phyloP scores from a whole-genome alignment of 2,329 filamentous ascomycete species.

The Aureobasidium zeae region DNA sequence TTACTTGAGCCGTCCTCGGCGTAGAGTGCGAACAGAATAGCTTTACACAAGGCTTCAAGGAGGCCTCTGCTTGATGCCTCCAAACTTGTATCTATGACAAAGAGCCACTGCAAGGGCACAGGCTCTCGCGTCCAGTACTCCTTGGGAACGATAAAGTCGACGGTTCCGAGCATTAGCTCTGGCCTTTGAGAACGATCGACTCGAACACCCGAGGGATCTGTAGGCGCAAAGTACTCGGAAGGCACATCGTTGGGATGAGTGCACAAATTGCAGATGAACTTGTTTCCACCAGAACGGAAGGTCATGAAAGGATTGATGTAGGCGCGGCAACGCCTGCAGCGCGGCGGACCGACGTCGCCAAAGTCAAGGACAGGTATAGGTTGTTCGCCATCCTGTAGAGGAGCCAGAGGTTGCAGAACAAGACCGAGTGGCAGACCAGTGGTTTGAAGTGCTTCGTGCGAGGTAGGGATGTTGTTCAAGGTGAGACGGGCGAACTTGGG shows the following conservation, averaged over 20 bases:
- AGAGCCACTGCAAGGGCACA: conserved; percentile 77
- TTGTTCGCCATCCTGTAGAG: conserved; percentile 72
- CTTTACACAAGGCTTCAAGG: conserved; percentile 80
- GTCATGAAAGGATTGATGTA: conserved; percentile 99
- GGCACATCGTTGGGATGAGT: conserved; percentile 93
- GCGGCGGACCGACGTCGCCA: conserved; percentile 78
- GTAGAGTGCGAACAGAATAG: conserved; percentile 77
- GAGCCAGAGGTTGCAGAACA: conserved; percentile 77
- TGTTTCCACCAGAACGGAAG: conserved; percentile 87
- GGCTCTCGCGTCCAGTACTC: conserved; percentile 98
- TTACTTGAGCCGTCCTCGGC: conserved; percentile 43
- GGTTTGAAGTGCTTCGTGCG: conserved; percentile 65
- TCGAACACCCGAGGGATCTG: conserved; percentile 74
- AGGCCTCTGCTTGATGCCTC: conserved; percentile 88
- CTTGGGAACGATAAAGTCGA: conserved; percentile 94
- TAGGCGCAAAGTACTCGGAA: conserved; percentile 85
- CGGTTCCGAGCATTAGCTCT: conserved; percentile 82
- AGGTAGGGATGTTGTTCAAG: conserved; percentile 84
- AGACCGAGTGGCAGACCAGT: conserved; percentile 82
- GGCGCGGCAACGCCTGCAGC: conserved; percentile 83
- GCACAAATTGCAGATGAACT: conserved; percentile 97
- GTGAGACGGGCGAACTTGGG: conserved; percentile 89
- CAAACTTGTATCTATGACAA: conserved; percentile 86
- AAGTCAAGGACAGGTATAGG: conserved; percentile 91
- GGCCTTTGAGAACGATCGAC: conserved; percentile 82